A percentile compares a stretch with the other conserved stretches of the same genome.
phyloP scores from a whole-genome alignment of 2,329 filamentous ascomycete species.

The Rutstroemia sp. region DNA sequence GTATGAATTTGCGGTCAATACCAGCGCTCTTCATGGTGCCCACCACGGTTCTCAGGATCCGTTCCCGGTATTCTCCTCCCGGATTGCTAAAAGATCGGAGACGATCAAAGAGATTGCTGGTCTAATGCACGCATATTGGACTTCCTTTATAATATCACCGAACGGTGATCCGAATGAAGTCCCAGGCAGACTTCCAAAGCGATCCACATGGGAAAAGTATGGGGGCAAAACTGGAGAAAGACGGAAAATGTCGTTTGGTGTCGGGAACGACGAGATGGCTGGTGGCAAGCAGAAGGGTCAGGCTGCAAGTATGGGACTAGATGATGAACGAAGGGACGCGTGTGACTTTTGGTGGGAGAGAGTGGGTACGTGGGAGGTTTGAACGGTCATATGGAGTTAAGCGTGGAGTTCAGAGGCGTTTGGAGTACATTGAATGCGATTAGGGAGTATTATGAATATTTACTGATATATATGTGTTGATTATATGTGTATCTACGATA shows the following conservation, averaged over 20 bases:
- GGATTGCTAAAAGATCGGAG: slow-evolving; percentile 5
- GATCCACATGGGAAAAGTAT: slow-evolving; percentile 10
- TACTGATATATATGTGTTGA: no score
- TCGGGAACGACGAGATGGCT: slow-evolving; percentile 49
- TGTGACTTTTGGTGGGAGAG: slow-evolving; percentile 56
- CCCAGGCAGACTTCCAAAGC: slow-evolving; percentile 7
- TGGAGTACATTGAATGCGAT: no score
- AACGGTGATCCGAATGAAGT: slow-evolving; percentile 27
- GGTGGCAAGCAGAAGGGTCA: slow-evolving; percentile 33
- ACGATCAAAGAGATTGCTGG: slow-evolving; percentile 17
- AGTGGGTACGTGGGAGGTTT: slow-evolving; percentile 33
- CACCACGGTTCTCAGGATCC: slow-evolving; percentile 38
- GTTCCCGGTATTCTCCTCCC: slow-evolving; percentile 36
- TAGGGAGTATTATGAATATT: no score
- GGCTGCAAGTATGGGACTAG: slow-evolving; percentile 36
- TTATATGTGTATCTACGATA: no score
- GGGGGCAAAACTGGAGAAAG: slow-evolving; percentile 17
- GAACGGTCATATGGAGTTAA: neutral
- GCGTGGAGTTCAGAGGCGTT: no score
- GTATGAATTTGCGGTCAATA: slow-evolving; percentile 52
- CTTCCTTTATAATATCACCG: slow-evolving; percentile 22
- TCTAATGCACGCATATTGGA: slow-evolving; percentile 29
- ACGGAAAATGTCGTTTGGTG: slow-evolving; percentile 43
- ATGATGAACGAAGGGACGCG: slow-evolving; percentile 39
- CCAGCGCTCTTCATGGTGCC: slow-evolving; percentile 27